Conservation (phyloP, 257 asterid species). For the Rhazya stricta region DNA sequence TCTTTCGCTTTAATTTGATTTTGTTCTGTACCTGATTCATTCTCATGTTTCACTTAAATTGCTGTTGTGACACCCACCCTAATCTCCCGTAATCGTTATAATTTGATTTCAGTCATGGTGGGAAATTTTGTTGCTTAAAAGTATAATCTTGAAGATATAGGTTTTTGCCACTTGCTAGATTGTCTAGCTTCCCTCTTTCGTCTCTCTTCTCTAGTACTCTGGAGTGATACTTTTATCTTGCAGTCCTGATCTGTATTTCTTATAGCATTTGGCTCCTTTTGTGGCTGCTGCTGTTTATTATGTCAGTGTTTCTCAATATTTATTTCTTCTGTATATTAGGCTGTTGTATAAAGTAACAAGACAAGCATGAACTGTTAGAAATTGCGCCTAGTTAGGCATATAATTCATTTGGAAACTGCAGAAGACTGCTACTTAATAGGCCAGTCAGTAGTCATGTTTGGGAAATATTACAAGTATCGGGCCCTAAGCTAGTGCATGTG, state of each 20-base stretch:
- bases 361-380: too few relatives aligned
- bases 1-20: slow-evolving; percentile 14
- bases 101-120: not conserved
- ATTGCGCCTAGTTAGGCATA: too few relatives aligned
- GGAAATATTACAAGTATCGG: not conserved
- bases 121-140: slow-evolving; percentile 13
- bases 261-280: not conserved
- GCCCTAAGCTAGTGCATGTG: not conserved
- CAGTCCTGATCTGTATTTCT: not conserved
- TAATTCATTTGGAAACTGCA: too few relatives aligned
- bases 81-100: slow-evolving; percentile 13
- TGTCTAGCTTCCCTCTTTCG: not conserved
- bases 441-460: not conserved
- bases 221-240: not conserved
- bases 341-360: too few relatives aligned
- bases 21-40: slow-evolving; percentile 12
- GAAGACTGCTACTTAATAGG: not conserved
- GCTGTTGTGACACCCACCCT: slow-evolving; percentile 13
- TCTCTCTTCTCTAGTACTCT: not conserved
- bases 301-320: too few relatives aligned
- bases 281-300: too few relatives aligned
- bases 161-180: slow-evolving; percentile 13
- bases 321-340: too few relatives aligned
- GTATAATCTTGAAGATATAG: slow-evolving; percentile 10
- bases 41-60: slow-evolving; percentile 14